Conservation (phyloP, 768 basidiomycete species). For the Pisolithus orientalis region DNA sequence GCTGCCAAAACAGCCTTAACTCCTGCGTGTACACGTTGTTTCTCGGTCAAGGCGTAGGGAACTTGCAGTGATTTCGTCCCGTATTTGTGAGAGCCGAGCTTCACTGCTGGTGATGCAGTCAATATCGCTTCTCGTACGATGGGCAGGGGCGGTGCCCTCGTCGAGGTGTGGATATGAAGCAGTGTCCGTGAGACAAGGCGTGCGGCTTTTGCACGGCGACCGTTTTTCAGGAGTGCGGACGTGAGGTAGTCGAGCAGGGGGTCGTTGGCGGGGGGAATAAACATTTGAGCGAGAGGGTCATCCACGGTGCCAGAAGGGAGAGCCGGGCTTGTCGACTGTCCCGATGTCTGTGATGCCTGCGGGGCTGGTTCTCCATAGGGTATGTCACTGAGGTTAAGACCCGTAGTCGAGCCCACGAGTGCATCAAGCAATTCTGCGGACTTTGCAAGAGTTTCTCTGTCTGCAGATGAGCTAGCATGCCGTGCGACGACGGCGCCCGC, state of each 20-base stretch:
- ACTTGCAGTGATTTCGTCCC: slow-evolving; percentile 60
- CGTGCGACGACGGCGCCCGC: not conserved
- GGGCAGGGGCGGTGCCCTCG: slow-evolving; percentile 72
- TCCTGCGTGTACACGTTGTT: slow-evolving; percentile 68
- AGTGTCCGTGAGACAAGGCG: slow-evolving; percentile 55
- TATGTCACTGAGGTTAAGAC: slow-evolving; percentile 10
- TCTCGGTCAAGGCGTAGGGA: slow-evolving; percentile 72
- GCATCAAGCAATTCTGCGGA: slow-evolving; percentile 17
- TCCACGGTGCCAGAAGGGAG: not conserved
- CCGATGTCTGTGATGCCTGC: not conserved
- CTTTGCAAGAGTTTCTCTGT: slow-evolving; percentile 18
- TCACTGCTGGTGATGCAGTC: slow-evolving; percentile 65
- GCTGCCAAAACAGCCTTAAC: slow-evolving; percentile 68
- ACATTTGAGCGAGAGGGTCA: slow-evolving; percentile 22
- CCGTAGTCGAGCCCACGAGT: slow-evolving; percentile 18
- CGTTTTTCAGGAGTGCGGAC: slow-evolving; percentile 54
- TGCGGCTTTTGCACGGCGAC: slow-evolving; percentile 57
- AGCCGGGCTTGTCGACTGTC: not conserved
- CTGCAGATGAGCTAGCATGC: slow-evolving; percentile 12
- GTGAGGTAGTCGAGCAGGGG: slow-evolving; percentile 68
- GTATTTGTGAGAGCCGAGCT: slow-evolving; percentile 48
- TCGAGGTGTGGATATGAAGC: slow-evolving; percentile 66
- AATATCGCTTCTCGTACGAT: slow-evolving; percentile 70
- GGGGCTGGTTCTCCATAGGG: not conserved
- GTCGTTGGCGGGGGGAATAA: slow-evolving; percentile 70